These are phyloP conservation scores for Mucor circinelloides DNA, from an alignment of 371 early-diverging fungal species.

Conservation along the genomic window DNA sequence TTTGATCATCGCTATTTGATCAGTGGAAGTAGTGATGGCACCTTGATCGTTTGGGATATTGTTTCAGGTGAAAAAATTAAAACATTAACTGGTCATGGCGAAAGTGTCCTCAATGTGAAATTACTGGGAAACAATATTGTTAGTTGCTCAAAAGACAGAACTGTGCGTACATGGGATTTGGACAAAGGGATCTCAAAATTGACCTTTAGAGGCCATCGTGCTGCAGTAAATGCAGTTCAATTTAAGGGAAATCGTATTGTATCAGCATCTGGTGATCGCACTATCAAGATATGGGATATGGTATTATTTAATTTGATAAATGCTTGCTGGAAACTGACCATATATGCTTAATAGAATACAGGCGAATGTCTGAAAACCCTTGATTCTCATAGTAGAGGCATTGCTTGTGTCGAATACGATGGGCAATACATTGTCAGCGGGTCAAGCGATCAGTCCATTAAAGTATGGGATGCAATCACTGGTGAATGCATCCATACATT, in stretches of 20 bases:
- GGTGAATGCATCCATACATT: constrained; percentile 45
- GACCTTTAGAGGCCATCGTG: constrained; percentile 64
- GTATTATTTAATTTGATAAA: not conserved
- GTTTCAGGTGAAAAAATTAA: constrained; percentile 67
- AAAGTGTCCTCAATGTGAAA: constrained; percentile 72
- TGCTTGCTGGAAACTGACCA: too few species aligned
- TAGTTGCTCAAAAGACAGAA: constrained; percentile 87
- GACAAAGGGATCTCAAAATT: constrained; percentile 65
- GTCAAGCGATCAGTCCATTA: constrained; percentile 94
- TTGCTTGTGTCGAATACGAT: constrained; percentile 95
- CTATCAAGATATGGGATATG: constrained; percentile 81
- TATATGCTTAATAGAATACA: constrained; percentile 31
- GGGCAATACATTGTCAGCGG: constrained; percentile 92
- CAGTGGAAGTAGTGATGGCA: constrained; percentile 83
- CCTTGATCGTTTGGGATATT: constrained; percentile 78
- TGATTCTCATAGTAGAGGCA: constrained; percentile 75
- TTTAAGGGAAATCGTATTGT: constrained; percentile 64
- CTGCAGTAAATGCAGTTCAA: constrained; percentile 82
- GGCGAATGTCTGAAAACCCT: constrained; percentile 61
- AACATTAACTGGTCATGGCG: constrained; percentile 62
- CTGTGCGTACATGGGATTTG: constrained; percentile 80
- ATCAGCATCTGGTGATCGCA: constrained; percentile 83
- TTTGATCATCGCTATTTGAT: constrained; percentile 76
- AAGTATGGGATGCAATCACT: constrained; percentile 87
- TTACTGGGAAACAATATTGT: constrained; percentile 69